Percentiles rank a stretch among this genome's conserved stretches.
Evolutionary conservation across 2,329 filamentous ascomycete genomes (phyloP).

Genomic region (Mariannaea sp.): DNA sequence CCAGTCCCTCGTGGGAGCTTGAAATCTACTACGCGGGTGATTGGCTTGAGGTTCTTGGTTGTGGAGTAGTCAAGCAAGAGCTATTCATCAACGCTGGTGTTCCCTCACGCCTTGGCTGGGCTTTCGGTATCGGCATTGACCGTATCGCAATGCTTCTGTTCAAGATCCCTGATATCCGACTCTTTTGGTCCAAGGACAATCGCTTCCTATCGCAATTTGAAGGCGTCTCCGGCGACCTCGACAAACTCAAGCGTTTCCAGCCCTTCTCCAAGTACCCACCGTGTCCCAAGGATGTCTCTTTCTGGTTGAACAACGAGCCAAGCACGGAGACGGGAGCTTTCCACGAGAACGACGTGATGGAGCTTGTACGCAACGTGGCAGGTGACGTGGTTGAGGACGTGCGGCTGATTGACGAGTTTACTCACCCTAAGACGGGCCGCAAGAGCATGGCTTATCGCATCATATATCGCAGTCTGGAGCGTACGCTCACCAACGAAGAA

Average conservation of each 20-base stretch:
- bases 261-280: constrained; percentile 92
- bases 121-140: constrained; percentile 92
- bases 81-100: constrained; percentile 79
- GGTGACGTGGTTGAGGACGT: constrained; percentile 91
- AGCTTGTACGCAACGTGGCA: constrained; percentile 81
- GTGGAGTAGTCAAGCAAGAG: constrained; percentile 83
- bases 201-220: constrained; percentile 88
- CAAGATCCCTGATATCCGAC: constrained; percentile 91
- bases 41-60: constrained; percentile 97
- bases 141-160: constrained; percentile 97
- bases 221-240: constrained; percentile 59
- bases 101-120: constrained; percentile 82
- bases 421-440: constrained; percentile 81
- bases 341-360: constrained; percentile 98
- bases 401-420: constrained; percentile 80
- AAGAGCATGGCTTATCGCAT: constrained; percentile 91
- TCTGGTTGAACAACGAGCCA: constrained; percentile 71
- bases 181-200: constrained; percentile 89
- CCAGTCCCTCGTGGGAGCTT: constrained; percentile 91
- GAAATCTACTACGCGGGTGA: constrained; percentile 94
- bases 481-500: constrained; percentile 84
- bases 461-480: constrained; percentile 90
- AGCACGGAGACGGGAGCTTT: constrained; percentile 59
- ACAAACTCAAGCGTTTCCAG: constrained; percentile 66
- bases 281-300: constrained; percentile 90